Percentiles rank a stretch among this genome's conserved stretches.
phyloP scores from a whole-genome alignment of 2,329 filamentous ascomycete species.

The Diplodia mutila region DNA sequence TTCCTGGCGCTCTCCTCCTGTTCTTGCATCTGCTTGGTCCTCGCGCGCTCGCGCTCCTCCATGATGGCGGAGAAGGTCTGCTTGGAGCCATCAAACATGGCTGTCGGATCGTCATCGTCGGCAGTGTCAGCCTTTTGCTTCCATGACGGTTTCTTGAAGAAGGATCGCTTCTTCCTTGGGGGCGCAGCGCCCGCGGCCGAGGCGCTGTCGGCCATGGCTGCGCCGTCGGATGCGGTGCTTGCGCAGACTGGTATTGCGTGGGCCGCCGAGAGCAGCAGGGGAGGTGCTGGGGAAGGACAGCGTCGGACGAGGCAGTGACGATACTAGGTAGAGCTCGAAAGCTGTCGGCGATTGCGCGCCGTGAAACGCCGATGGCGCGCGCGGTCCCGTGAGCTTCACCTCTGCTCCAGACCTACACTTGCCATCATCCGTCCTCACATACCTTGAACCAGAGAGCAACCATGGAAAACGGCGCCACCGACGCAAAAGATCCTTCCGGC shows the following conservation, averaged over 20 bases:
- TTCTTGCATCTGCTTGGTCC: constrained; percentile 33
- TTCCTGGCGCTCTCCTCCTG: constrained; percentile 33
- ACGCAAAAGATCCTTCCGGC: constrained; percentile 88
- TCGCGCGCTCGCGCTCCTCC: constrained; percentile 42
- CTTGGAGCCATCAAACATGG: constrained; percentile 51
- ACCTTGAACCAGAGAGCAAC: constrained; percentile 27
- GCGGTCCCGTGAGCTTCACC: constrained; percentile 20
- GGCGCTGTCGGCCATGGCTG: constrained; percentile 19
- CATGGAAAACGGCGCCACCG: constrained; percentile 78
- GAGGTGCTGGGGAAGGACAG: background rate
- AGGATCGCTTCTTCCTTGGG: constrained; percentile 49
- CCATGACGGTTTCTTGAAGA: constrained; percentile 62
- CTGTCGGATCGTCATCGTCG: constrained; percentile 31
- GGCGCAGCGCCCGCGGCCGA: constrained; percentile 26
- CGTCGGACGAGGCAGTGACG: background rate
- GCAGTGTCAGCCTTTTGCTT: constrained; percentile 37
- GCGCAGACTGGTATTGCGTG: background rate
- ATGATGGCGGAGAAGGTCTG: constrained; percentile 44
- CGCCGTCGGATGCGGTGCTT: background rate
- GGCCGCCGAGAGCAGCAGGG: background rate
- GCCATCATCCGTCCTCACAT: background rate
- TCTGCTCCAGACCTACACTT: background rate
- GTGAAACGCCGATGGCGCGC: constrained; percentile 19
- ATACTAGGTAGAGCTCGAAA: too few species aligned
- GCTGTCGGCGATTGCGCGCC: constrained; percentile 22